Percentiles rank a stretch among this genome's conserved stretches.
Conservation (phyloP, 2,329 filamentous ascomycete species). For the Nannizziopsis arthrosporioides region DNA sequence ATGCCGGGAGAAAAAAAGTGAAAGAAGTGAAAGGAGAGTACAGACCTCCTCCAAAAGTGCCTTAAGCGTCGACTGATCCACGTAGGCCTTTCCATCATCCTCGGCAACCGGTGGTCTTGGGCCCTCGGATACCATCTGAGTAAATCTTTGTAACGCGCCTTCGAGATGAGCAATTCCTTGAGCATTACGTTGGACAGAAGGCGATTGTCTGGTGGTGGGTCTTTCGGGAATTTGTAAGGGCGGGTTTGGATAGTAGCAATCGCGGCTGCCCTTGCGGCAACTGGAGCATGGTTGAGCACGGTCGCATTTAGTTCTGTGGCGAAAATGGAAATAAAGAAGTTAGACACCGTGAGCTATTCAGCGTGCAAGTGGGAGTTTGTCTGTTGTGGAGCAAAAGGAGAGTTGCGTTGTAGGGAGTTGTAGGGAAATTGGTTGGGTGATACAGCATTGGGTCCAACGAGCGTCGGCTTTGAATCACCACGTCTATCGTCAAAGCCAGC, state of each 20-base stretch:
- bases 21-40: conserved; percentile 18
- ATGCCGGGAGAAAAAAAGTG: conserved; percentile 3
- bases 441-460: not conserved
- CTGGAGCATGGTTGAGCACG: conserved; percentile 11
- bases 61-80: conserved; percentile 24
- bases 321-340: not conserved
- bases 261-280: conserved; percentile 8
- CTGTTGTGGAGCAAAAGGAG: not conserved
- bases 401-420: no score
- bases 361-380: not conserved
- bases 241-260: conserved; percentile 6
- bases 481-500: not conserved
- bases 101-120: conserved; percentile 16
- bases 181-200: conserved; percentile 10
- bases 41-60: conserved; percentile 23
- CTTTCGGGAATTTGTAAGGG: not conserved
- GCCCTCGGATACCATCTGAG: not conserved
- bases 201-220: not conserved
- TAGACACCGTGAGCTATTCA: not conserved
- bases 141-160: not conserved
- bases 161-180: not conserved
- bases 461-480: not conserved
- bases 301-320: conserved; percentile 11
- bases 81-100: conserved; percentile 22
- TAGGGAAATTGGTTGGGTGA: no score